Percentiles rank a stretch among this genome's conserved stretches.
phyloP scores from a whole-genome alignment of 495 filamentous ascomycete genomes.

The Rhypophila decipiens region DNA sequence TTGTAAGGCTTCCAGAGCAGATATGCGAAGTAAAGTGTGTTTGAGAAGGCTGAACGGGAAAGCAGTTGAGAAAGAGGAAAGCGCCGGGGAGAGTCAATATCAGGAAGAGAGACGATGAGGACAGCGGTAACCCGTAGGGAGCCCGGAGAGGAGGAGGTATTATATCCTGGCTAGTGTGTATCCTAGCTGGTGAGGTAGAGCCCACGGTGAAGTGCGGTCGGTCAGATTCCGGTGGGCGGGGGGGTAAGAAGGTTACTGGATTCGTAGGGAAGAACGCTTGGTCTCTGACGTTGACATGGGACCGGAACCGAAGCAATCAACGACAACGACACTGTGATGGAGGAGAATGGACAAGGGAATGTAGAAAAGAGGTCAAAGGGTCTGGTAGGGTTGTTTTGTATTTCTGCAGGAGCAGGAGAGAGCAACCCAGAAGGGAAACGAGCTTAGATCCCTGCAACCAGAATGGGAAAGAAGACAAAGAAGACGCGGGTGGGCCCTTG shows the following conservation, averaged over 20 bases:
- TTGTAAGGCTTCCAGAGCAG: slow-evolving; percentile 16
- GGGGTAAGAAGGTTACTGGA: background rate
- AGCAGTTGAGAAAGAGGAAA: slow-evolving; percentile 3
- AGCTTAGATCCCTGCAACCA: background rate
- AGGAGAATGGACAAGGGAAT: slow-evolving; percentile 5
- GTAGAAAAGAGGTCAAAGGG: slow-evolving; percentile 16
- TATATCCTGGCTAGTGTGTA: slow-evolving; percentile 12
- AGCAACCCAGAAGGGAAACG: slow-evolving; percentile 4
- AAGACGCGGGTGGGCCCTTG: background rate
- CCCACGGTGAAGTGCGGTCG: background rate
- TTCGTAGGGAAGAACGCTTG: background rate
- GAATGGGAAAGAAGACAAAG: background rate
- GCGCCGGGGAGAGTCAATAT: slow-evolving; percentile 1
- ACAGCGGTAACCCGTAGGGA: too few species aligned
- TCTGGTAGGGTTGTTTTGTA: slow-evolving; percentile 14
- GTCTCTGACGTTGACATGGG: slow-evolving; percentile 6
- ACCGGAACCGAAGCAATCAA: slow-evolving; percentile 2
- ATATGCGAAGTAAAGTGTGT: slow-evolving; percentile 6
- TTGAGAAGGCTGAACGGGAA: slow-evolving; percentile 1
- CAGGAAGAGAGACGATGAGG: slow-evolving; percentile 4
- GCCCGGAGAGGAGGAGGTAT: slow-evolving; percentile 2
- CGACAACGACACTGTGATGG: slow-evolving; percentile 1
- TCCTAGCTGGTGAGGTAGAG: too few species aligned
- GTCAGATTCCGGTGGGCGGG: background rate
- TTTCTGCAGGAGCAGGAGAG: slow-evolving; percentile 12